A percentile compares a stretch with the other conserved stretches of the same genome.
These are phyloP conservation scores for Cerrena zonata DNA, from an alignment of 1,284 basidiomycete species.

Conservation along the genomic window DNA sequence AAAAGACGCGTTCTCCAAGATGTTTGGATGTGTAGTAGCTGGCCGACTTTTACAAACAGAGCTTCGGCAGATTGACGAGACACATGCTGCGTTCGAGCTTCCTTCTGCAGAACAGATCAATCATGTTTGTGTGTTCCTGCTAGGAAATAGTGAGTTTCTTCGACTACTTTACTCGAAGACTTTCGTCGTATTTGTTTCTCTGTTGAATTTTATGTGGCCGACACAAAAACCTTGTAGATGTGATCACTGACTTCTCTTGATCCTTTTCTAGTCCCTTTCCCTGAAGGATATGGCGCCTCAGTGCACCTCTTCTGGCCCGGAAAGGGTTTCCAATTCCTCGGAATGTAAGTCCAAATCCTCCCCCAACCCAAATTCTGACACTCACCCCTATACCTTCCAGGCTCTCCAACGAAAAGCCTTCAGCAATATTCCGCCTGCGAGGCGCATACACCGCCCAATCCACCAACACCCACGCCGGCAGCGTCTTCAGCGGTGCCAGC, in stretches of 20 bases:
- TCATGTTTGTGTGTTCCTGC: slow-evolving; percentile 83
- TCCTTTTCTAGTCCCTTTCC: slow-evolving; percentile 62
- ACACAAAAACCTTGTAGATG: too few relatives aligned
- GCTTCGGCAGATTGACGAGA: slow-evolving; percentile 74
- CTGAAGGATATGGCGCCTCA: slow-evolving; percentile 82
- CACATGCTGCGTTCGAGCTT: slow-evolving; percentile 80
- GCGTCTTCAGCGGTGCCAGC: slow-evolving; percentile 44
- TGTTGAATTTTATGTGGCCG: too few relatives aligned
- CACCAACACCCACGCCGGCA: slow-evolving; percentile 47
- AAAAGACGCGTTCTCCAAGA: slow-evolving; percentile 19
- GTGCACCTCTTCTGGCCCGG: slow-evolving; percentile 89
- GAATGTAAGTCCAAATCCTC: slow-evolving; percentile 57
- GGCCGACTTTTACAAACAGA: slow-evolving; percentile 74
- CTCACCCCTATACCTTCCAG: slow-evolving; percentile 34
- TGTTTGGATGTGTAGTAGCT: slow-evolving; percentile 76
- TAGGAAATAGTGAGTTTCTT: slow-evolving; percentile 65
- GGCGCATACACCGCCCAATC: slow-evolving; percentile 52
- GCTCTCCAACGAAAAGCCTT: slow-evolving; percentile 87
- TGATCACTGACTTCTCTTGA: background rate
- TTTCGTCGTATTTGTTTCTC: too few relatives aligned
- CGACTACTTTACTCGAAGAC: slow-evolving; percentile 5
- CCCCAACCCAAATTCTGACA: background rate
- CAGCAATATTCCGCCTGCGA: slow-evolving; percentile 83
- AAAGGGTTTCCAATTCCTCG: slow-evolving; percentile 81
- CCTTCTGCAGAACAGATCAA: slow-evolving; percentile 75